phyloP scores from a whole-genome alignment of 1,284 basidiomycete genomes.

The Marasmius tenuissimus region DNA sequence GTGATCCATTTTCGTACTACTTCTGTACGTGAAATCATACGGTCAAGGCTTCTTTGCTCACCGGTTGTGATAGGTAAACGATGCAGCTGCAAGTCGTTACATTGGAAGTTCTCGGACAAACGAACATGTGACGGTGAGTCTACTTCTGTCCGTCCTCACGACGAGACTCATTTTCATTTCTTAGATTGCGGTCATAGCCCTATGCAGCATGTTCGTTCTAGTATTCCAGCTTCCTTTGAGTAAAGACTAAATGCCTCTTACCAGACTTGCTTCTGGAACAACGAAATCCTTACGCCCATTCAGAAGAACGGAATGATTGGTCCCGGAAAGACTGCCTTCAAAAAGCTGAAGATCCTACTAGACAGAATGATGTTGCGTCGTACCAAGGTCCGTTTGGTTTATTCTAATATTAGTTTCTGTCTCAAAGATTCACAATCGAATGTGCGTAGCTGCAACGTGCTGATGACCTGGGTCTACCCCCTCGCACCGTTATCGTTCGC shows the following conservation, averaged over 20 bases:
- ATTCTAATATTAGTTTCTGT: background rate
- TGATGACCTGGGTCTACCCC: slow-evolving; percentile 97
- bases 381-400: slow-evolving; percentile 61
- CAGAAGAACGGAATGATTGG: slow-evolving; percentile 80
- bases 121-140: slow-evolving; percentile 78
- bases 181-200: slow-evolving; percentile 89
- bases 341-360: slow-evolving; percentile 86
- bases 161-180: background rate
- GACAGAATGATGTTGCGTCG: slow-evolving; percentile 96
- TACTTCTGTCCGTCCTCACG: background rate
- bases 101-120: slow-evolving; percentile 89
- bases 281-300: slow-evolving; percentile 92
- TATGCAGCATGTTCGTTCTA: slow-evolving; percentile 80
- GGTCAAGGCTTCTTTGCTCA: background rate
- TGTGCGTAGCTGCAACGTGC: slow-evolving; percentile 79
- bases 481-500: slow-evolving; percentile 87
- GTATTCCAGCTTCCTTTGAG: background rate
- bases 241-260: slow-evolving; percentile 2
- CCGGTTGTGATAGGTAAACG: slow-evolving; percentile 55
- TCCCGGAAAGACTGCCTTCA: slow-evolving; percentile 81
- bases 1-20: slow-evolving; percentile 89
- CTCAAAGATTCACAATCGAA: background rate
- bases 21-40: slow-evolving; percentile 67
- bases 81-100: slow-evolving; percentile 86
- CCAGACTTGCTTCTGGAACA: slow-evolving; percentile 88